phyloP scores from a whole-genome alignment of 2,329 filamentous ascomycete genomes.

The Monilinia vaccinii-corymbosi region DNA sequence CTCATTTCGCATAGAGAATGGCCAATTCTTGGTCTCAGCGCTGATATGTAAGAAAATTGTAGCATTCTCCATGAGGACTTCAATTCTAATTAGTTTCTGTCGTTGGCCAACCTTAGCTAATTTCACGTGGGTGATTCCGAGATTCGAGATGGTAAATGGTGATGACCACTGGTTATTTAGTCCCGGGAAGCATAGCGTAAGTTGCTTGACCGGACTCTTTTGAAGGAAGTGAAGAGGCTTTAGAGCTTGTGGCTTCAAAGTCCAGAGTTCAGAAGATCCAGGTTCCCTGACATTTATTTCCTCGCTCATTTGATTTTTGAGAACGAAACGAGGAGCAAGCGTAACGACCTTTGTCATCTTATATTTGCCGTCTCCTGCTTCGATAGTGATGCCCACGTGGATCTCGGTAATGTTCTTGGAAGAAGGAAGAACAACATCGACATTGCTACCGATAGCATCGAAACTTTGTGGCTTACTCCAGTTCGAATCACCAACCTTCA shows the following conservation, averaged over 20 bases:
- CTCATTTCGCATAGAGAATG: conserved; percentile 97
- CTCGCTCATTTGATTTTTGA: conserved; percentile 88
- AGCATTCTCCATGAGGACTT: conserved; percentile 84
- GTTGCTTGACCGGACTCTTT: conserved; percentile 72
- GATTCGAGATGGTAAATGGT: conserved; percentile 92
- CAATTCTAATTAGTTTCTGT: conserved; percentile 77
- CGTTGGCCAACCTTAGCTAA: conserved; percentile 83
- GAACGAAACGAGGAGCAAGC: conserved; percentile 80
- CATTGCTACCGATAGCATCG: conserved; percentile 89
- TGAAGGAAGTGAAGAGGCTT: conserved; percentile 86
- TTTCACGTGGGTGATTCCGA: conserved; percentile 89
- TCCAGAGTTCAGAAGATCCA: conserved; percentile 77
- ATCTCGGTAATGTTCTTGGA: conserved; percentile 65
- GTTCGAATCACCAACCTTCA: conserved; percentile 80
- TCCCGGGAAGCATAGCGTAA: conserved; percentile 87
- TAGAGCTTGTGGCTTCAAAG: conserved; percentile 66
- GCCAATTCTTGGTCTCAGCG: conserved; percentile 91
- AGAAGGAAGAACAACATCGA: conserved; percentile 77
- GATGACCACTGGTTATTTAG: conserved; percentile 97
- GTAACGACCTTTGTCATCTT: conserved; percentile 95
- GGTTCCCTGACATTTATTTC: conserved; percentile 86
- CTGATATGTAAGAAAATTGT: conserved; percentile 90
- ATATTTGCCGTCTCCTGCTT: conserved; percentile 92
- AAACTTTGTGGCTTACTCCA: conserved; percentile 99
- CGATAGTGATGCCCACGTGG: conserved; percentile 80